These are phyloP conservation scores for Fonsecaea erecta DNA, from an alignment of 2,329 filamentous ascomycete genomes.

Conservation along the genomic window DNA sequence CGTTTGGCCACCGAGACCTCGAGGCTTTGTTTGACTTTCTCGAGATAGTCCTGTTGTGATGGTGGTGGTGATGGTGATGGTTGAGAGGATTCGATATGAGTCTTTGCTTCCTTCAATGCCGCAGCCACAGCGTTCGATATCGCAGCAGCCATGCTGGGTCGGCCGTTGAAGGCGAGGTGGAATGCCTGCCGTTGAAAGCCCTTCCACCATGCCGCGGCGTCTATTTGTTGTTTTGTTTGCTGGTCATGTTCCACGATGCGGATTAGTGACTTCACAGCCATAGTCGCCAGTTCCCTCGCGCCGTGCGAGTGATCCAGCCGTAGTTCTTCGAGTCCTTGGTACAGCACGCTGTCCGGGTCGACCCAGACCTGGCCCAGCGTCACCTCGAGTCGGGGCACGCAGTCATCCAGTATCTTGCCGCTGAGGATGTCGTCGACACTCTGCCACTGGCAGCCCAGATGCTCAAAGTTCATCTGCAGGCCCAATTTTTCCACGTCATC, in stretches of 20 bases:
- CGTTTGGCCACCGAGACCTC: slow-evolving; percentile 38
- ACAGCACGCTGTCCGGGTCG: slow-evolving; percentile 50
- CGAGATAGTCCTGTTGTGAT: slow-evolving; percentile 23
- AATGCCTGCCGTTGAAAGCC: slow-evolving; percentile 56
- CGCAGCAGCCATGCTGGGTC: slow-evolving; percentile 69
- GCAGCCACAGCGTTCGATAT: slow-evolving; percentile 58
- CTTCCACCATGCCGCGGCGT: slow-evolving; percentile 63
- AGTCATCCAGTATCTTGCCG: slow-evolving; percentile 48
- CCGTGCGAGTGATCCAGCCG: slow-evolving; percentile 63
- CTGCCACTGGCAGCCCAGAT: slow-evolving; percentile 63
- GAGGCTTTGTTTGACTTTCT: slow-evolving; percentile 34
- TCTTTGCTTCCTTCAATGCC: slow-evolving; percentile 51
- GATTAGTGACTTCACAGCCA: slow-evolving; percentile 57
- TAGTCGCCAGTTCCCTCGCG: slow-evolving; percentile 62
- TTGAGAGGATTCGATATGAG: slow-evolving; percentile 8
- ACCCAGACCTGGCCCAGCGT: slow-evolving; percentile 66
- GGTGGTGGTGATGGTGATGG: no score
- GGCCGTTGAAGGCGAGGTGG: slow-evolving; percentile 68
- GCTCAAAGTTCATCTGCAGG: slow-evolving; percentile 66
- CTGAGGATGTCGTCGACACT: slow-evolving; percentile 54
- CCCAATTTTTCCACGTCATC: slow-evolving; percentile 50
- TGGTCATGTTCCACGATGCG: slow-evolving; percentile 51
- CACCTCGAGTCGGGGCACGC: slow-evolving; percentile 63
- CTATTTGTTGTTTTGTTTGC: slow-evolving; percentile 22
- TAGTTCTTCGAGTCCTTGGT: slow-evolving; percentile 54